Percentiles rank a stretch among this genome's conserved stretches.
phyloP scores from a whole-genome alignment of 768 basidiomycete species.

The Leccinum imitatum region DNA sequence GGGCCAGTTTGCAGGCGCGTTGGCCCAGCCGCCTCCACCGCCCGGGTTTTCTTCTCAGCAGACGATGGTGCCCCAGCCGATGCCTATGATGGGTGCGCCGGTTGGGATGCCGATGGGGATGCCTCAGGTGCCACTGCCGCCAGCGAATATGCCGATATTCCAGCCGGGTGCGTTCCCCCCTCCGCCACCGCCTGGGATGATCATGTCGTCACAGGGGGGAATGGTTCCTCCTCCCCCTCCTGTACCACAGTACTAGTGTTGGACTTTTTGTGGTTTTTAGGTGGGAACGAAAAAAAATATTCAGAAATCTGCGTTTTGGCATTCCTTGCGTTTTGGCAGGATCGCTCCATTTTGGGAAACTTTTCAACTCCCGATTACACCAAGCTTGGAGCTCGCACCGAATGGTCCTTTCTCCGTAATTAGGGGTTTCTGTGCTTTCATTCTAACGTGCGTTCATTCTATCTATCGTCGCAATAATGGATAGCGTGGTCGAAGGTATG shows the following conservation, averaged over 20 bases:
- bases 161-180: conserved; percentile 46
- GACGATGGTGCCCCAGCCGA: conserved; percentile 17
- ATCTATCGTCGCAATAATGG: too few relatives aligned
- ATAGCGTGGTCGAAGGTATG: too few relatives aligned
- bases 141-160: conserved; percentile 45
- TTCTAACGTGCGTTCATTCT: too few relatives aligned
- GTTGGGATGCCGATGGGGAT: conserved; percentile 33
- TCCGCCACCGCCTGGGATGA: conserved; percentile 67
- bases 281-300: too few relatives aligned
- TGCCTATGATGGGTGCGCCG: conserved; percentile 35
- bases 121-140: conserved; percentile 33
- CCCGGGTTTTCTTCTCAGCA: conserved; percentile 42
- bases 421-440: too few relatives aligned
- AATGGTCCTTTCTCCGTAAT: too few relatives aligned
- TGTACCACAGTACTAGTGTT: conserved; percentile 32
- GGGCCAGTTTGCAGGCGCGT: conserved; percentile 91
- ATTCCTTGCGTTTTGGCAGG: too few relatives aligned
- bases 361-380: too few relatives aligned
- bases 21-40: conserved; percentile 68
- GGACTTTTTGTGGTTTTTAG: not conserved
- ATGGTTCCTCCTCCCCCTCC: conserved; percentile 48
- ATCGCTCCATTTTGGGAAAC: too few relatives aligned
- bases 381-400: too few relatives aligned
- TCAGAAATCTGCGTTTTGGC: too few relatives aligned
- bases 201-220: conserved; percentile 33